Evolutionary conservation across 441 rosid species (phyloP), one percentile per base, ranked within the genome.

Genomic region (Dalechampia spathulata): DNA sequence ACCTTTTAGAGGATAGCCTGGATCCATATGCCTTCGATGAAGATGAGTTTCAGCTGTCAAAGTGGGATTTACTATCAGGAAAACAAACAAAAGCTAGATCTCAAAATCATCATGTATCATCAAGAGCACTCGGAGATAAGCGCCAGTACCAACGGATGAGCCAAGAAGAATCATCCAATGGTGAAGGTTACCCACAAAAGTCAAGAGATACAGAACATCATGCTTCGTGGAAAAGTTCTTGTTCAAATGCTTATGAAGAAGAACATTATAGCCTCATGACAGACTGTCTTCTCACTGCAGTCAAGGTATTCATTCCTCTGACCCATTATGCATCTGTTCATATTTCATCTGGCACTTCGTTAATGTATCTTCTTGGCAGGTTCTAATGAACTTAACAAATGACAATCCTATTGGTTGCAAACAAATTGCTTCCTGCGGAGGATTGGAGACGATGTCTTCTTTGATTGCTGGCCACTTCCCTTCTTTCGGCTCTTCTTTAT

Each of bases 351-450:
- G 28, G 39, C 58, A 26, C n/a, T n/a, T 41, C 15, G 32, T 15
- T 49, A 62, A 40, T 16, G 25, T 43, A 15, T 40, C 43, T 25
- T 58, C 34, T 63, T 65, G 61, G 72, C 84, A 94, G 99, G 99
- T 94, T 65, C 77, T 94, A 64, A 94, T 94, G 96, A 94, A 94
- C 73, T 73, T 92, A 65, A 89, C 99, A 20, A 89, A 92, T 73
- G 97, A 85, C 58, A 86, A 92, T 53, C 73, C 92, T 49, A 56
- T 74, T 40, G 92, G 97, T 42, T 92, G 99, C 72, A 83, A 69
- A 66, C 87, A 92, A 83, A 75, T 92, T 70, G 95, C 90, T 68
- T 72, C 76, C 19, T 89, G 78, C 67, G 87, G 87, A 64, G 99
- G 90, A 48, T 66, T 92, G 57, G 99, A 92, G 75, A 76, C 80